Conservation (phyloP, 257 asterid species). For the Craterostigma plantagineum region DNA sequence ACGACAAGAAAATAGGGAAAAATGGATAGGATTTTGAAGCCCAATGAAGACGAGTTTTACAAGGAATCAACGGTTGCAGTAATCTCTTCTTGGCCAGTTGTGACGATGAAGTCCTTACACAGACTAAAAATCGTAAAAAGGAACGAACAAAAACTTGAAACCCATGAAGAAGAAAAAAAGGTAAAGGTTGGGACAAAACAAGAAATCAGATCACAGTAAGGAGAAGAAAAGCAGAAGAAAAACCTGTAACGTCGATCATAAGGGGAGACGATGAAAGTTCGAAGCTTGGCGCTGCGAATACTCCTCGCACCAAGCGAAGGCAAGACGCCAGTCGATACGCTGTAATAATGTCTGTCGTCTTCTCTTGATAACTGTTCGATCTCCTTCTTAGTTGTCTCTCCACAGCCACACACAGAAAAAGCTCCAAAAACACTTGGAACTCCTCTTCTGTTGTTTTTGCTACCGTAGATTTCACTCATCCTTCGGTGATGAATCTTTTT, state of each 20-base stretch:
- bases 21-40: no score
- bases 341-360: constrained; percentile 25
- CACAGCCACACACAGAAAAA: constrained; percentile 12
- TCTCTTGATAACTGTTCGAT: constrained; percentile 42
- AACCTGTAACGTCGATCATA: constrained; percentile 53
- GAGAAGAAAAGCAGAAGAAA: not conserved
- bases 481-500: no score
- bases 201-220: not conserved
- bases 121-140: no score
- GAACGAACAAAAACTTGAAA: no score
- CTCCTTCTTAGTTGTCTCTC: constrained; percentile 19
- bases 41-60: not conserved
- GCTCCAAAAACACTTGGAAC: no score
- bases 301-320: constrained; percentile 61
- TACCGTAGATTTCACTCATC: no score
- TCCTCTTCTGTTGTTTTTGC: no score
- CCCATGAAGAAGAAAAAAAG: constrained; percentile 3
- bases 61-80: constrained; percentile 1
- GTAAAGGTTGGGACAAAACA: not conserved
- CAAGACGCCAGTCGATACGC: constrained; percentile 39
- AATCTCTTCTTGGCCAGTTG: no score
- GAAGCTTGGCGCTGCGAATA: constrained; percentile 32
- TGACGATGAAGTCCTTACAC: no score
- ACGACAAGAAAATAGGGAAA: no score
- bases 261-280: constrained; percentile 30